A percentile compares a stretch with the other conserved stretches of the same genome.
These are phyloP conservation scores for Zygosaccharomyces kombuchaensis DNA, from an alignment of 805 yeast species.

Conservation along the genomic window DNA sequence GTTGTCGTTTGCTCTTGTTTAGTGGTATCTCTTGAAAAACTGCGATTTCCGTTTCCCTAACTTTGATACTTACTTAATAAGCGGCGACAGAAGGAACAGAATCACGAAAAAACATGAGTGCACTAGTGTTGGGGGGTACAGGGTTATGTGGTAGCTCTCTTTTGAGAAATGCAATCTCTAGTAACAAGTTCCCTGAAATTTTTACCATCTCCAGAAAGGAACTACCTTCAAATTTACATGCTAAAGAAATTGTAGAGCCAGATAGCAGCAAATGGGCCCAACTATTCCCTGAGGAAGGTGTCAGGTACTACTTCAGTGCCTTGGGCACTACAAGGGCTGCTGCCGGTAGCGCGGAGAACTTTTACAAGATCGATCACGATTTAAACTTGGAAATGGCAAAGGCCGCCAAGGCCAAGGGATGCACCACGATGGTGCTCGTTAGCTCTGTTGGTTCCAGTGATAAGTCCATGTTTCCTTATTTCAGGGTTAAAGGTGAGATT, in stretches of 20 bases:
- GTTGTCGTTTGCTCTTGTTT: background rate
- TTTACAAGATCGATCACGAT: slow-evolving; percentile 69
- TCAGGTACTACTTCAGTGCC: slow-evolving; percentile 52
- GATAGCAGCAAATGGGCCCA: slow-evolving; percentile 51
- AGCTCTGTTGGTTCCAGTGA: slow-evolving; percentile 62
- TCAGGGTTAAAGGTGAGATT: slow-evolving; percentile 66
- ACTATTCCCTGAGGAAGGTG: slow-evolving; percentile 33
- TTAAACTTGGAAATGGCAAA: slow-evolving; percentile 63
- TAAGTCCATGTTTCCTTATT: slow-evolving; percentile 55
- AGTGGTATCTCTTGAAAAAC: background rate
- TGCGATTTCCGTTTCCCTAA: background rate
- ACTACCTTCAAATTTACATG: slow-evolving; percentile 32
- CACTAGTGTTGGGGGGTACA: slow-evolving; percentile 63
- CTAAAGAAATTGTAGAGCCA: slow-evolving; percentile 38
- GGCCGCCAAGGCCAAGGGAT: slow-evolving; percentile 68
- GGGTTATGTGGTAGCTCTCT: slow-evolving; percentile 69
- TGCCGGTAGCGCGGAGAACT: slow-evolving; percentile 72
- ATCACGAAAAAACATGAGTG: slow-evolving; percentile 18
- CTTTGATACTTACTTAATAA: no score
- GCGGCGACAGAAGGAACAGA: no score
- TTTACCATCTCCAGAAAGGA: slow-evolving; percentile 51
- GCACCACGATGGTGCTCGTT: slow-evolving; percentile 61
- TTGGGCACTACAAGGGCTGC: slow-evolving; percentile 71
- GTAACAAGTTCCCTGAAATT: slow-evolving; percentile 39
- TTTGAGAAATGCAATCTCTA: slow-evolving; percentile 41